Evolutionary conservation across 208 protist genomes (phyloP), one percentile per base, ranked within the genome.

Genomic region (Leishmania lainsoni): DNA sequence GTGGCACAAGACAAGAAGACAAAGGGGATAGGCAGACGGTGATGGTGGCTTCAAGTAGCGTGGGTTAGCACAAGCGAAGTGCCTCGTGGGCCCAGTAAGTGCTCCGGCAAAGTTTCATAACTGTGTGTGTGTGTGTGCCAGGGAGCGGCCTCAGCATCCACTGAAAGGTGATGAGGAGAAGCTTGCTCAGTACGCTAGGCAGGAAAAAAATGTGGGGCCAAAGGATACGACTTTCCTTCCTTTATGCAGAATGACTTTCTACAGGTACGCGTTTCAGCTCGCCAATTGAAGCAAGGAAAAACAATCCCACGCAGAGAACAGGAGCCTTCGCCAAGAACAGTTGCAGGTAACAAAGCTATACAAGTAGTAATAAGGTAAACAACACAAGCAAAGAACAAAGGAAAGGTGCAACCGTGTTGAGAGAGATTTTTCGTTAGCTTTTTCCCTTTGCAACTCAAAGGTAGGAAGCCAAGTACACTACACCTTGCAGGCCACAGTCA

Each of bases 241-340:
- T 70, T n/a, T 71, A 1, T 16, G 6, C 6, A 32, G n/a, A 32
- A 3, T 29, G 26, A 8, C 3, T 52, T 32, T 52, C 42, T 10
- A 73, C 42, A 45, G 22, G 10, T 49, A 52, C 35, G 2, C 26
- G 10, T 35, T 35, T 73, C 26, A 1, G 2, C 26, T 73, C 39
- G 6, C 35, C 10, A 29, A 73, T 29, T 22, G 20, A 29, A 52
- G 45, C 45, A 75, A 65, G 80, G 56, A 78, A 66, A 81, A 77
- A 79, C 77, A 52, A 73, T 17, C 68, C 14, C 35, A 52, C 39
- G 51, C 4, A 39, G 26, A 22, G 6, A 39, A 26, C 48, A 29
- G 39, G 42, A 29, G 10, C 52, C 35, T 42, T 48, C 20, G 14
- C 39, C 9, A 20, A n/a, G 35, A 48, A n/a, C 35, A 48, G 14